Conservation (phyloP, 2,329 filamentous ascomycete species). For the Claviceps monticola region DNA sequence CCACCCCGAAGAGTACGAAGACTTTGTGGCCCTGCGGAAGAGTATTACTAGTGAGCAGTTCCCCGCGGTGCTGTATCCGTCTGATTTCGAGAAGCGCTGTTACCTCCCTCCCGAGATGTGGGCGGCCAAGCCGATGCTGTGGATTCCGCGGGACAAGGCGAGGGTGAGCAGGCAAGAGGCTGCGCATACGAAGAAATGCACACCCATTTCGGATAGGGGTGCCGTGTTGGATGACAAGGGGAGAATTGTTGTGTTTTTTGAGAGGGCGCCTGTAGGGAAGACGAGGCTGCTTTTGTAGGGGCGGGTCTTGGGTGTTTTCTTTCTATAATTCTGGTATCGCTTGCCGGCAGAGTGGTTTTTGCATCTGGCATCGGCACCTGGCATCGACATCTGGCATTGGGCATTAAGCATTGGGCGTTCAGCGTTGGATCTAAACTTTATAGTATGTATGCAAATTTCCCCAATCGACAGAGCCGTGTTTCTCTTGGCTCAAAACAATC, state of each 20-base stretch:
- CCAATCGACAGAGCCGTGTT: slow-evolving; percentile 44
- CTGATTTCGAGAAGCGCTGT: slow-evolving; percentile 34
- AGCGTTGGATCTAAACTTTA: too few species aligned
- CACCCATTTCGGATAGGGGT: slow-evolving; percentile 58
- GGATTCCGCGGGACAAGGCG: slow-evolving; percentile 65
- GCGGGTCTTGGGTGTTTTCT: neutral
- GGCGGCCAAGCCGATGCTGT: slow-evolving; percentile 54
- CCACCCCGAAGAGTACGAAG: slow-evolving; percentile 61
- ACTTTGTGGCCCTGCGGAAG: slow-evolving; percentile 57
- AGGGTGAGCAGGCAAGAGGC: slow-evolving; percentile 70
- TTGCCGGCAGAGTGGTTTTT: neutral
- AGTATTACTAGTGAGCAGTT: slow-evolving; percentile 47
- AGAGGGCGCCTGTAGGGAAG: slow-evolving; percentile 24
- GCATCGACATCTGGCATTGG: neutral
- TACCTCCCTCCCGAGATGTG: slow-evolving; percentile 55
- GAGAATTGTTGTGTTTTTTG: slow-evolving; percentile 20
- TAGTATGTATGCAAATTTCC: slow-evolving; percentile 24
- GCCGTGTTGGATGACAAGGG: slow-evolving; percentile 21
- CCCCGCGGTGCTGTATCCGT: slow-evolving; percentile 29
- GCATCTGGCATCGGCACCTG: neutral
- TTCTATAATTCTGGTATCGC: neutral
- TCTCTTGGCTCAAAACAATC: slow-evolving; percentile 27
- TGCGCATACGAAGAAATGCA: slow-evolving; percentile 53
- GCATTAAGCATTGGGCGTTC: too few species aligned
- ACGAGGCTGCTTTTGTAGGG: slow-evolving; percentile 25